phyloP scores from a whole-genome alignment of 768 basidiomycete species.

The Psilocybe azurescens region DNA sequence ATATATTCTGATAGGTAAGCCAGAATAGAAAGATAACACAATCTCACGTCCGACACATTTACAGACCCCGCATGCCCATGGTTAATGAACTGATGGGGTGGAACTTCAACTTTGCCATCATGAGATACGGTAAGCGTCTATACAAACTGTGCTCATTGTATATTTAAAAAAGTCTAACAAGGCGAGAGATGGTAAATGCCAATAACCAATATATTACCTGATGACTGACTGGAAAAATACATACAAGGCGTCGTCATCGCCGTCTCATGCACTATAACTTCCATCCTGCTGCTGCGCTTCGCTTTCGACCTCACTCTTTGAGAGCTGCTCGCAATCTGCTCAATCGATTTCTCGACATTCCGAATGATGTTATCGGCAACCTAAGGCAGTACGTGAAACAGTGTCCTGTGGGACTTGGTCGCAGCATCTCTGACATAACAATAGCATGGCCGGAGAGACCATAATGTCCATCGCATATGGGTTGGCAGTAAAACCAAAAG shows the following conservation, averaged over 20 bases:
- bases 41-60: neutral
- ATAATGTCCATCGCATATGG: too few relatives aligned
- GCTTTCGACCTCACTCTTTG: neutral
- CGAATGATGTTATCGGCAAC: conserved; percentile 37
- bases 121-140: conserved; percentile 18
- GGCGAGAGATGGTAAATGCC: conserved; percentile 4
- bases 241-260: conserved; percentile 22
- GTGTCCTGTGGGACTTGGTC: neutral
- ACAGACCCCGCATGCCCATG: conserved; percentile 23
- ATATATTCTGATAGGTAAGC: conserved; percentile 5
- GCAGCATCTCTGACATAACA: neutral
- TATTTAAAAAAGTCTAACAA: neutral
- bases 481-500: too few relatives aligned
- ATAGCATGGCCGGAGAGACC: neutral
- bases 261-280: conserved; percentile 26
- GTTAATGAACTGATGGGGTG: too few relatives aligned
- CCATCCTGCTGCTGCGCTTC: conserved; percentile 19
- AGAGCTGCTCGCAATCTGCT: conserved; percentile 30
- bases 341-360: conserved; percentile 35
- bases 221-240: conserved; percentile 19
- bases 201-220: conserved; percentile 26
- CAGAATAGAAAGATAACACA: neutral
- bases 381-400: conserved; percentile 36
- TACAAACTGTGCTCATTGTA: conserved; percentile 16
- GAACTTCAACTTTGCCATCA: conserved; percentile 16